Conservation (phyloP, 352 stramenopile species). For the Globisporangium cederbergense region DNA sequence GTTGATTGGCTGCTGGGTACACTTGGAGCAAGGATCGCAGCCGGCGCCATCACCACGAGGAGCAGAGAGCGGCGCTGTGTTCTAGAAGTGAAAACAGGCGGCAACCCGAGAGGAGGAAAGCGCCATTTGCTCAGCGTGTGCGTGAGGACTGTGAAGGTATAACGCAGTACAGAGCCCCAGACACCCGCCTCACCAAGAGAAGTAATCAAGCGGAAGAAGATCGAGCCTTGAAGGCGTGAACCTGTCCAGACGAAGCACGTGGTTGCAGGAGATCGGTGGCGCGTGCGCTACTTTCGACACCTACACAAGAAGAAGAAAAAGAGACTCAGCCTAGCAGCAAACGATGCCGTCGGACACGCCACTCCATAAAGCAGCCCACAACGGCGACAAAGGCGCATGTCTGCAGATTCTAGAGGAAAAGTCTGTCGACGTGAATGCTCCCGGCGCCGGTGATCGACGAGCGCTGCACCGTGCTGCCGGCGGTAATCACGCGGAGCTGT, state of each 20-base stretch:
- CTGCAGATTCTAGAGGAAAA: conserved; percentile 87
- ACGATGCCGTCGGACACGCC: conserved; percentile 86
- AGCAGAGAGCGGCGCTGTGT: neutral
- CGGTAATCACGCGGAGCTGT: conserved; percentile 88
- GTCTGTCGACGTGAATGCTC: conserved; percentile 85
- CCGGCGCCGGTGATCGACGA: conserved; percentile 82
- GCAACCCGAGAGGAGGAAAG: neutral
- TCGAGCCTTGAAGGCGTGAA: neutral
- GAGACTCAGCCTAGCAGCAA: neutral
- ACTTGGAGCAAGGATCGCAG: neutral
- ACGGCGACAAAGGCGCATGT: conserved; percentile 86
- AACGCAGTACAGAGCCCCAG: neutral
- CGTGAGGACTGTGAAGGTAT: neutral
- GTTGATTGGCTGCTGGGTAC: too few relatives aligned
- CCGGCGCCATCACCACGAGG: neutral
- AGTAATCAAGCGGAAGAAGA: neutral
- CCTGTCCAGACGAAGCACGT: neutral
- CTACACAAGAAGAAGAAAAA: neutral
- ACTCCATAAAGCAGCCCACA: conserved; percentile 89
- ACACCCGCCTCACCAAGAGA: neutral
- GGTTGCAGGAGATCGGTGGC: neutral
- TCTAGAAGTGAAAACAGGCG: conserved; percentile 8
- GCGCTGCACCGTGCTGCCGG: conserved; percentile 85
- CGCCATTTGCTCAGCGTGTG: neutral
- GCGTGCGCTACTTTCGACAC: neutral